Base-by-base conservation (phyloP, 108 stramenopile genomes). In the Mediolabrus comicus region DNA sequence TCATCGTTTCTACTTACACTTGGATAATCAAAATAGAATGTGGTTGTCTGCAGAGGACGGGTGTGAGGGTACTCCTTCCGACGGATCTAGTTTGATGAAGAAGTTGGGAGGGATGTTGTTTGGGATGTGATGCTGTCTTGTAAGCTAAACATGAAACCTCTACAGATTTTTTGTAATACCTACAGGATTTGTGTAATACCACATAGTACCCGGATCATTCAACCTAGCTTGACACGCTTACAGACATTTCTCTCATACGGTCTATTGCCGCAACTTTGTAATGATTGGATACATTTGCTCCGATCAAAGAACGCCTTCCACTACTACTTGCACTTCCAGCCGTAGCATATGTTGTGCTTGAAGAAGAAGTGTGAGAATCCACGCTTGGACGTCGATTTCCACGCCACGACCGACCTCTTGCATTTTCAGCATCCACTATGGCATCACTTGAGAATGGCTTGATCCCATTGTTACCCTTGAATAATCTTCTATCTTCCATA, bases 31-130 rank as follows among this genome's bases (percentile, higher is more conserved):
- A 32, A 65, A 75, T 34, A 55, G 69, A 25, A 69, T 92, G 64
- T 92, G 91, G 91, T 61, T 92, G 30, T 80, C 81, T 51, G 91
- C 91, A 6, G 91, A 92, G 62, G 91, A 92, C 81, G 91, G 91
- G 22, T 92, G 91, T 46, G 91, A 92, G 65, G 91, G 91, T 24
- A 86, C 81, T 17, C 83, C 87, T 12, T 66, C 64, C 55, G 52
- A 62, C 66, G 58, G 58, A 22, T 39, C 72, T 25, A 67, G 56
- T 67, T 51, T 82, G 43, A 36, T 81, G 36, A 49, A 79, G 33
- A 80, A 82, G 71, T 32, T 80, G 39, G 72, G 76, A 39, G 53
- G 72, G n/a, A 56, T 71, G 51, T 25, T 79, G 62, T 79, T 79
- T 61, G 78, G 78, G 1, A 72, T 29, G 57, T 69, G 52, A 69